Base-by-base conservation (phyloP, 2,329 filamentous ascomycete genomes). In the Xylariaceae sp. region DNA sequence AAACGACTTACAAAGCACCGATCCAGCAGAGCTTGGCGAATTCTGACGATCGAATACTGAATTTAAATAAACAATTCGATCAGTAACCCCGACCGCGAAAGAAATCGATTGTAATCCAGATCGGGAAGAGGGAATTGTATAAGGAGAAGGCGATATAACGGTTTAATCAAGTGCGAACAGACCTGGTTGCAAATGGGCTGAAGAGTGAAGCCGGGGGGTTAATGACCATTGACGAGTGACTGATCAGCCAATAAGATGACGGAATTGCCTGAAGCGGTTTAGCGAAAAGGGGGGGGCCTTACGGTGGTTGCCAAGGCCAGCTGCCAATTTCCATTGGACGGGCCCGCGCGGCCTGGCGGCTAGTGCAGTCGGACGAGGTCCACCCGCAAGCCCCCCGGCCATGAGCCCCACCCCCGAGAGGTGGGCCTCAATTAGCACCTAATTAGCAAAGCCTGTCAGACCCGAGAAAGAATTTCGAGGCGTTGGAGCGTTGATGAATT, bases 391-490 rank as follows among this genome's bases (percentile, higher is more conserved):
- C 10, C 10, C n/a, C 18, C 6, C 23, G 17, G 17, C 17, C 17
- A 18, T 18, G 15, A 10, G 18, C 48, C 6, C 37, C 37, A 42
- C 37, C 3, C 37, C 23, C 23, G 13, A 42, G 13, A 13, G 13
- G 37, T 42, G 37, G 37, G 37, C 9, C 37, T 42, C 37, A 48
- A 48, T 17, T 8, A 18, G 45, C 5, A n/a, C 45, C 45, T 55
- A 62, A 62, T 60, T 64, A 62, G 59, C 23, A 64, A 57, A 52
- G 53, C 52, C 50, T 50, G 62, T 62, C 57, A 59, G 60, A 62
- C 55, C 60, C 60, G 51, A 58, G 62, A 30, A 62, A 62, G 62
- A 62, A 57, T 60, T 64, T 58, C 56, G 57, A 62, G 60, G 57
- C 58, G 59, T 42, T 42, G 8, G 23, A 9, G 37, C 37, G 37